Evolutionary conservation across 345 rosid genomes (phyloP), one percentile per base, ranked within the genome.

Genomic region (Luvunga scandens): DNA sequence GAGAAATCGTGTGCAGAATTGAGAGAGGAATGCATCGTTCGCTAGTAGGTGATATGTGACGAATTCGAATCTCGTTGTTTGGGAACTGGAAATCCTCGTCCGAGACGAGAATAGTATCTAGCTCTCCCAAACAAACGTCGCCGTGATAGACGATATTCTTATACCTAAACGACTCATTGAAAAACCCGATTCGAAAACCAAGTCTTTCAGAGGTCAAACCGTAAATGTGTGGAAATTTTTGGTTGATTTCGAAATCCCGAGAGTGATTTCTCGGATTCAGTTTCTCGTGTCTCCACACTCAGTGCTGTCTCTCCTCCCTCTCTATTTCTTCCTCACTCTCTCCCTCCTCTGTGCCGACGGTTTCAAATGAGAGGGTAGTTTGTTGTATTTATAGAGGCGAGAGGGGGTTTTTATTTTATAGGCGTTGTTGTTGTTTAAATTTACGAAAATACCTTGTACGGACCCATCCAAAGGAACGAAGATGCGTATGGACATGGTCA

Each of bases 21-120:
- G 99, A 90, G 34, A 94, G 97, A 39, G 99, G 98, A 82, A 93
- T 91, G 77, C 99, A 97, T 33, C 99, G 89, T 79, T 93, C 98
- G 76, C 98, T 90, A 19, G 66, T 77, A 1, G 87, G 90, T 38
- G 97, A 89, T 22, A 97, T 72, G 81, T 83, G 97, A 73, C 87
- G 97, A 89, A 94, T 93, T 73, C 97, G 94, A 73, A 93, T 92
- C 91, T 91, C 98, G 83, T 90, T 90, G 89, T 90, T 90, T 0
- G 98, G 99, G 82, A 94, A 97, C 69, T 87, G 89, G 83, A 94
- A 91, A 56, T 81, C 85, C 80, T 80, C 79, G 45, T 87, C 93
- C 38, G 84, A 78, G 0, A 84, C 88, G 34, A 90, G 90, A 77
- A 87, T 64, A 39, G 86, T 84, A 70, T 94, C 98, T 73, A 97